Evolutionary conservation across 2,329 filamentous ascomycete genomes (phyloP).

Genomic region (Hypoxylon sp.): DNA sequence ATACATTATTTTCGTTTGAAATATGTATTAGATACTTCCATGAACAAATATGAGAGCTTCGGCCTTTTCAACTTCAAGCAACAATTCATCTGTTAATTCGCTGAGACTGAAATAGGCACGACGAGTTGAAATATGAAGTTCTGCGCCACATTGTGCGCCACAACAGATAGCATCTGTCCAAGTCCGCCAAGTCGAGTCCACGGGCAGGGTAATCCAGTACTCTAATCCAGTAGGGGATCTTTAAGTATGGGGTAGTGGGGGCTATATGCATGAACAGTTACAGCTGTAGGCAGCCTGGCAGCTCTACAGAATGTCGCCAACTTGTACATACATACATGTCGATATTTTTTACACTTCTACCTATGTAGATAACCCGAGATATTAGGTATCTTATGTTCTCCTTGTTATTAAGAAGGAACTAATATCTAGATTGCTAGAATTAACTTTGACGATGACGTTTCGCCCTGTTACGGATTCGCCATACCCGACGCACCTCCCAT

Average conservation of each 20-base stretch:
- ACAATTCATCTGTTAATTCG: not conserved
- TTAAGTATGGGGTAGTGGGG: slow-evolving; percentile 9
- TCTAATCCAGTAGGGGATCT: no score
- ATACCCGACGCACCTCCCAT: slow-evolving; percentile 9
- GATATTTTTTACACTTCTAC: not conserved
- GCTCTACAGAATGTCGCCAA: not conserved
- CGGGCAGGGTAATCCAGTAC: no score
- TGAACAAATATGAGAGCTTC: not conserved
- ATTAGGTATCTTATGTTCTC: not conserved
- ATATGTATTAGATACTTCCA: not conserved
- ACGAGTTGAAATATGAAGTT: slow-evolving; percentile 32
- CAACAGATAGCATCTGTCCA: not conserved
- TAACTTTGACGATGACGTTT: slow-evolving; percentile 19
- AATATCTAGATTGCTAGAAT: not conserved
- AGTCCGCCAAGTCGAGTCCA: no score
- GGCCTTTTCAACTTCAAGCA: not conserved
- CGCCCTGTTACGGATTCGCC: slow-evolving; percentile 13
- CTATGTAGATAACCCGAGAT: no score
- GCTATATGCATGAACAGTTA: slow-evolving; percentile 11
- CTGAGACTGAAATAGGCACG: not conserved
- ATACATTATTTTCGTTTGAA: not conserved
- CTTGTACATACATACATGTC: not conserved
- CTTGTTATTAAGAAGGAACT: not conserved
- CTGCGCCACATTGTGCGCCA: slow-evolving; percentile 44
- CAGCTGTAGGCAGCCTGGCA: not conserved